These are phyloP conservation scores for Ceratonia siliqua DNA, from an alignment of 306 rosid genomes.

Conservation along the genomic window DNA sequence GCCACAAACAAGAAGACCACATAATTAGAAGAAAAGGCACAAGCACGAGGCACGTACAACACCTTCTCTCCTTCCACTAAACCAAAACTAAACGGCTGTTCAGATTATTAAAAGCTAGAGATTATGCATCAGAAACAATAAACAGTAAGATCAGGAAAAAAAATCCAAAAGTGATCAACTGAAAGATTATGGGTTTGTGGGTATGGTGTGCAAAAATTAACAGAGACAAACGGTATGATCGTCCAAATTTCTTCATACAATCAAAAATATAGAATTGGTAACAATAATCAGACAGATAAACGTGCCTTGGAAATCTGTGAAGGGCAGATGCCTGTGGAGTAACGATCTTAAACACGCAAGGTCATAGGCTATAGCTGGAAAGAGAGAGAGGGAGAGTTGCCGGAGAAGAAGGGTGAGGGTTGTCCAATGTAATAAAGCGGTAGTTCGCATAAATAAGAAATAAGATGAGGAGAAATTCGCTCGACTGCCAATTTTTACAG, in stretches of 20 bases:
- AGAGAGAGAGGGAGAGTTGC: conserved; percentile 20
- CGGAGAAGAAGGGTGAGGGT: conserved; percentile 26
- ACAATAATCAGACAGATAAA: conserved; percentile 23
- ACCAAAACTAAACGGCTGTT: conserved; percentile 6
- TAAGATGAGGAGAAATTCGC: conserved; percentile 47
- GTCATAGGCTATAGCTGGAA: background rate
- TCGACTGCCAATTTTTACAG: conserved; percentile 51
- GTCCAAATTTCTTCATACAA: conserved; percentile 7
- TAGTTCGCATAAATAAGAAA: conserved; percentile 40
- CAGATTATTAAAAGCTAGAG: conserved; percentile 8
- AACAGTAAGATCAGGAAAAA: conserved; percentile 25
- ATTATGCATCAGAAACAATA: conserved; percentile 39
- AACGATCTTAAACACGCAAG: conserved; percentile 35
- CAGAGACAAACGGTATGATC: conserved; percentile 28
- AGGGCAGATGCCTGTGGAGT: conserved; percentile 35
- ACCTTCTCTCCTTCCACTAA: background rate
- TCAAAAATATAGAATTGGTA: background rate
- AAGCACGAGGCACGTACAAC: background rate
- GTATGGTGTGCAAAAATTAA: background rate
- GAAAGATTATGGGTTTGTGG: conserved; percentile 34
- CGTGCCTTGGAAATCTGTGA: conserved; percentile 42
- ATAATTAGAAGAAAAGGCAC: background rate
- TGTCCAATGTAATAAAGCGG: conserved; percentile 54
- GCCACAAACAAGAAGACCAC: background rate
- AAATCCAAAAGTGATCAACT: conserved; percentile 27